Conservation (phyloP, 2,329 filamentous ascomycete genomes). For the Gnomoniopsis smithogilvyi region DNA sequence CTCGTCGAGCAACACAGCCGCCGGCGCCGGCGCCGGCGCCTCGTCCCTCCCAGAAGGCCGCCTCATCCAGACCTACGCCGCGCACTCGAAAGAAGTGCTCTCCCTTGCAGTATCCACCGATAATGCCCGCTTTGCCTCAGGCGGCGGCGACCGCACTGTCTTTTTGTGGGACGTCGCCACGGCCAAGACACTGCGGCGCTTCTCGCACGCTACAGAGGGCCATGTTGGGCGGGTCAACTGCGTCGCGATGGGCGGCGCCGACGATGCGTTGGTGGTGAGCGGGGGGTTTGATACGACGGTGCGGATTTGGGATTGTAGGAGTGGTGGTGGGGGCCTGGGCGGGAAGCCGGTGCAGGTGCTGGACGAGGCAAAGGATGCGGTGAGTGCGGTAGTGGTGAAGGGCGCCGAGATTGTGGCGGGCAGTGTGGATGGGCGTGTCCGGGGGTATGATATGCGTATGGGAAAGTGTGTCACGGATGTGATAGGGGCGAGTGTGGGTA, state of each 20-base stretch:
- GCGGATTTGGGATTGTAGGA: conserved; percentile 68
- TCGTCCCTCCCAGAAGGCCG: conserved; percentile 42
- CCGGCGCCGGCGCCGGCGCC: conserved; percentile 19
- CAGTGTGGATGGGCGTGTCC: conserved; percentile 79
- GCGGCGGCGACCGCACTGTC: conserved; percentile 84
- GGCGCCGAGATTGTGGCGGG: conserved; percentile 64
- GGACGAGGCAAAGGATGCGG: conserved; percentile 68
- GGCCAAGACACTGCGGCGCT: conserved; percentile 73
- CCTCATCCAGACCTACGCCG: conserved; percentile 83
- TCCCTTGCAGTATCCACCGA: conserved; percentile 70
- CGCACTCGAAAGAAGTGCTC: conserved; percentile 90
- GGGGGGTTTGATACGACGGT: conserved; percentile 75
- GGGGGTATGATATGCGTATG: conserved; percentile 79
- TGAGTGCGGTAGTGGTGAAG: conserved; percentile 48
- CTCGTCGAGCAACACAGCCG: conserved; percentile 39
- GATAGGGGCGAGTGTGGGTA: conserved; percentile 70
- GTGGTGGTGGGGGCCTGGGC: conserved; percentile 33
- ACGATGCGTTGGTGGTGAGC: conserved; percentile 68
- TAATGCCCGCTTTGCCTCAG: conserved; percentile 83
- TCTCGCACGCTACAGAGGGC: conserved; percentile 54
- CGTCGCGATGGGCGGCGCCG: conserved; percentile 74
- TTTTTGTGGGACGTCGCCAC: conserved; percentile 94
- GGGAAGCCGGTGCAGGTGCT: conserved; percentile 70
- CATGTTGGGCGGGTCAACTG: conserved; percentile 74
- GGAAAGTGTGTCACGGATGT: conserved; percentile 70